These are phyloP conservation scores for Jacaranda copaia DNA, from an alignment of 257 asterid species.

Conservation along the genomic window DNA sequence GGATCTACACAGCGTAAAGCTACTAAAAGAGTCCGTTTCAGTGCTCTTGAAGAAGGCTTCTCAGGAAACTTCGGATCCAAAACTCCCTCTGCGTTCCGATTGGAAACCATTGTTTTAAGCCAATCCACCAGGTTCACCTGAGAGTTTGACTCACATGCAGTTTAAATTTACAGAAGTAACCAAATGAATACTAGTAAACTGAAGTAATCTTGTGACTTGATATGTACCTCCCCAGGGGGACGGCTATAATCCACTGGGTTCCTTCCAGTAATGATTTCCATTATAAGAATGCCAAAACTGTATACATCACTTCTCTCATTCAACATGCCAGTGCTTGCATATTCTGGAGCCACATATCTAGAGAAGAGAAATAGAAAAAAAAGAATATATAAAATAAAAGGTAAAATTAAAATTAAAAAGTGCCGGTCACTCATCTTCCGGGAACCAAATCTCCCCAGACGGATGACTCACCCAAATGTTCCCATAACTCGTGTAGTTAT, in stretches of 20 bases:
- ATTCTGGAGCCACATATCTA: slow-evolving; percentile 96
- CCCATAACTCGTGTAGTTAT: slow-evolving; percentile 97
- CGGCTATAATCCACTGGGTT: slow-evolving; percentile 93
- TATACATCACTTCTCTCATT: slow-evolving; percentile 93
- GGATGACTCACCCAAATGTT: slow-evolving; percentile 82
- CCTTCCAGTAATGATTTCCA: slow-evolving; percentile 88
- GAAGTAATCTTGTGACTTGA: slow-evolving; percentile 12
- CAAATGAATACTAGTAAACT: slow-evolving; percentile 12
- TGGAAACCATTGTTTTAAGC: slow-evolving; percentile 92
- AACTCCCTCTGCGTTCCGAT: slow-evolving; percentile 80
- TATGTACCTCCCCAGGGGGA: slow-evolving; percentile 74
- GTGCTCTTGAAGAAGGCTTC: slow-evolving; percentile 78
- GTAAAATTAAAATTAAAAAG: too few relatives aligned
- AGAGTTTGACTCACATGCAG: slow-evolving; percentile 17
- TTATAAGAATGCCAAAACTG: slow-evolving; percentile 91
- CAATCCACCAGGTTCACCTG: slow-evolving; percentile 93
- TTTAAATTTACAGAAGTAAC: slow-evolving; percentile 7
- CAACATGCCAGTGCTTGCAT: slow-evolving; percentile 96
- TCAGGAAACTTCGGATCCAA: slow-evolving; percentile 78
- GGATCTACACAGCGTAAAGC: slow-evolving; percentile 92
- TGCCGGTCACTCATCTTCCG: too few relatives aligned
- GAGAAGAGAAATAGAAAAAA: slow-evolving; percentile 19
- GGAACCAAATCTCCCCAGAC: background rate
- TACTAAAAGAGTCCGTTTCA: slow-evolving; percentile 84
- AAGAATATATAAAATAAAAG: too few relatives aligned